Base-by-base conservation (phyloP, 768 basidiomycete species). In the Phylloporus rhodoxanthus region DNA sequence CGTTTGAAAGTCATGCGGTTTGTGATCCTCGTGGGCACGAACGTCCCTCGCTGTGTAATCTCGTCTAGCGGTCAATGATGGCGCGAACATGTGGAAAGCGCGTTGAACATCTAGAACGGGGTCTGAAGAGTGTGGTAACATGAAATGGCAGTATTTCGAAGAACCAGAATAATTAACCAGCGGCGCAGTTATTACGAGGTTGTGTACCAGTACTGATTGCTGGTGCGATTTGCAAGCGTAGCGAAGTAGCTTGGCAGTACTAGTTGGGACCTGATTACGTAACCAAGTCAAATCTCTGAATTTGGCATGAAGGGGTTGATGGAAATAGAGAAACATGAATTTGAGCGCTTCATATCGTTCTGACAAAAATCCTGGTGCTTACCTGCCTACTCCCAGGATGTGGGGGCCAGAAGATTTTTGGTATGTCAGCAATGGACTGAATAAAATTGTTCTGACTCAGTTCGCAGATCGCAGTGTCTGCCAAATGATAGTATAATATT, bases 21-120 rank as follows among this genome's bases (percentile, higher is more conserved):
- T 48, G 46, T 47, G 50, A 66, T 60, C 51, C 50, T 52, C 41
- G 56, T 47, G 55, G 48, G 43, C 54, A 61, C 56, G 61, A 55
- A 49, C 47, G 42, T 26, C 63, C 60, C 55, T 58, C 61, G 51
- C 54, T 45, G 56, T 52, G 56, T 49, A 61, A 61, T 47, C 51
- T 51, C 42, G 64, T 61, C 57, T 43, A 56, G 54, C 50, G 51
- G 61, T 56, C 54, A 48, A 48, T 62, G 49, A 45, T 65, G 57
- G 63, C 54, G 53, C 47, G 60, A 57, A 65, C 64, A 67, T 69
- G 65, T 65, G 65, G 65, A 57, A 43, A 59, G 57, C 57, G 65
- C 67, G 48, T 67, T 65, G 65, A 55, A 58, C 56, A 47, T 52
- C 57, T 47, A 50, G 52, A 64, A 52, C 53, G 58, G 60, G 65